Evolutionary conservation across 805 yeast genomes (phyloP).

Genomic region (Barnettozyma sp.): DNA sequence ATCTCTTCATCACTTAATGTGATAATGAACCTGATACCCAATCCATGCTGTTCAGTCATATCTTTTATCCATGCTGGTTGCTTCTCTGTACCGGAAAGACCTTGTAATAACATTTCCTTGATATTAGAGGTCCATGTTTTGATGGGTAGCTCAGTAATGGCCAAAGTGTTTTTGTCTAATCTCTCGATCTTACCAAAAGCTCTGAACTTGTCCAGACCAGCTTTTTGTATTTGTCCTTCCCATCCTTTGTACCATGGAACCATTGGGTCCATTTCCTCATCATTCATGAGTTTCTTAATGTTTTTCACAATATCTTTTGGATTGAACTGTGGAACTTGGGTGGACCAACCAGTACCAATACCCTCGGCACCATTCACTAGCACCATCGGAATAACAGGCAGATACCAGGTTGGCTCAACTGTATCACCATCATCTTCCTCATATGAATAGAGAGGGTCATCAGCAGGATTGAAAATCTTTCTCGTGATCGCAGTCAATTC

Average conservation of each 20-base stretch:
- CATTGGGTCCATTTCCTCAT: conserved; percentile 65
- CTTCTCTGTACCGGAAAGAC: conserved; percentile 71
- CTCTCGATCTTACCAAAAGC: conserved; percentile 78
- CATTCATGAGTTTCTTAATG: conserved; percentile 63
- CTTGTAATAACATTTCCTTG: conserved; percentile 76
- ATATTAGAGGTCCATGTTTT: conserved; percentile 88
- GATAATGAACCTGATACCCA: conserved; percentile 71
- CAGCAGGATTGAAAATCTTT: conserved; percentile 69
- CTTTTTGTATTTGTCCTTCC: conserved; percentile 72
- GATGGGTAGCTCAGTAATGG: conserved; percentile 88
- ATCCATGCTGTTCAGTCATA: conserved; percentile 89
- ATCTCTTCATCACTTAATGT: conserved; percentile 74
- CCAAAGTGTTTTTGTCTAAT: conserved; percentile 70
- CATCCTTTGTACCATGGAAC: conserved; percentile 94
- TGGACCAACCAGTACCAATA: conserved; percentile 99
- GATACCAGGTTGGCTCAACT: conserved; percentile 93
- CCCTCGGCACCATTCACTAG: conserved; percentile 96
- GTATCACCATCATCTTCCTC: conserved; percentile 89
- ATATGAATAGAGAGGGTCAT: conserved; percentile 70
- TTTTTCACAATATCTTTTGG: conserved; percentile 79
- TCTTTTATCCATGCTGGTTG: conserved; percentile 83
- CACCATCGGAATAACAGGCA: conserved; percentile 93
- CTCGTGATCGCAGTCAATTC: conserved; percentile 72
- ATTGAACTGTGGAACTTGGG: conserved; percentile 83
- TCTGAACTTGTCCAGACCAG: conserved; percentile 60